A percentile compares a stretch with the other conserved stretches of the same genome.
These are phyloP conservation scores for Periglandula ipomoeae DNA, from an alignment of 2,329 filamentous ascomycete species.

Conservation along the genomic window DNA sequence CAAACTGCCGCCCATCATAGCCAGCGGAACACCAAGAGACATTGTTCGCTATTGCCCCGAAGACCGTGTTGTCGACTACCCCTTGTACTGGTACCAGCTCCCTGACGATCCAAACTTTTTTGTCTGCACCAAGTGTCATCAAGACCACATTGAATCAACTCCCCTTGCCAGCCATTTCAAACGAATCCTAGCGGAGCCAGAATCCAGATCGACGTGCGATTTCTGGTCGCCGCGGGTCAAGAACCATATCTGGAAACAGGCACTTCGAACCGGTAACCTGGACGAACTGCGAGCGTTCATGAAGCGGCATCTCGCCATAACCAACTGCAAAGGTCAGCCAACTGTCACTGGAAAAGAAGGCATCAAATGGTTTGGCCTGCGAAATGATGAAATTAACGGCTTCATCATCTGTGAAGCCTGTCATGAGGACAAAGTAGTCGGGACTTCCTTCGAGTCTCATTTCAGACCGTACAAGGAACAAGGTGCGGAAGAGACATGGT, in stretches of 20 bases:
- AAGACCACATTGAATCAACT: constrained; percentile 25
- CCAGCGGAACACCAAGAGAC: constrained; percentile 15
- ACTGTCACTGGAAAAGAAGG: constrained; percentile 15
- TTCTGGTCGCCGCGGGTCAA: constrained; percentile 24
- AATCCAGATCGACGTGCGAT: constrained; percentile 20
- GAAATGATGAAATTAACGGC: constrained; percentile 18
- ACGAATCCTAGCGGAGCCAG: constrained; percentile 15
- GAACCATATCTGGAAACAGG: constrained; percentile 24
- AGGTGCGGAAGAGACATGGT: constrained; percentile 20
- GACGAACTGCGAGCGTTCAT: constrained; percentile 19
- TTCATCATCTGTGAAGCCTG: constrained; percentile 31
- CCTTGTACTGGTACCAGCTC: constrained; percentile 23
- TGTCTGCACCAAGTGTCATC: constrained; percentile 33
- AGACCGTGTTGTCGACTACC: constrained; percentile 17
- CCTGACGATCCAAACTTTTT: constrained; percentile 19
- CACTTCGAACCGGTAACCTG: constrained; percentile 17
- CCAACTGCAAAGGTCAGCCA: constrained; percentile 20
- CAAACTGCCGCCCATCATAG: constrained; percentile 9
- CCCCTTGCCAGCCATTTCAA: constrained; percentile 21
- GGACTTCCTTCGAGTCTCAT: constrained; percentile 18
- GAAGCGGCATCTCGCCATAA: constrained; percentile 15
- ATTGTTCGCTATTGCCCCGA: constrained; percentile 20
- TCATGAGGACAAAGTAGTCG: constrained; percentile 23
- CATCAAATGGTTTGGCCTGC: constrained; percentile 23
- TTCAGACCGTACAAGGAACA: constrained; percentile 21